A percentile compares a stretch with the other conserved stretches of the same genome.
These are phyloP conservation scores for Waltergamsia citrina DNA, from an alignment of 2,329 filamentous ascomycete genomes.

Conservation along the genomic window DNA sequence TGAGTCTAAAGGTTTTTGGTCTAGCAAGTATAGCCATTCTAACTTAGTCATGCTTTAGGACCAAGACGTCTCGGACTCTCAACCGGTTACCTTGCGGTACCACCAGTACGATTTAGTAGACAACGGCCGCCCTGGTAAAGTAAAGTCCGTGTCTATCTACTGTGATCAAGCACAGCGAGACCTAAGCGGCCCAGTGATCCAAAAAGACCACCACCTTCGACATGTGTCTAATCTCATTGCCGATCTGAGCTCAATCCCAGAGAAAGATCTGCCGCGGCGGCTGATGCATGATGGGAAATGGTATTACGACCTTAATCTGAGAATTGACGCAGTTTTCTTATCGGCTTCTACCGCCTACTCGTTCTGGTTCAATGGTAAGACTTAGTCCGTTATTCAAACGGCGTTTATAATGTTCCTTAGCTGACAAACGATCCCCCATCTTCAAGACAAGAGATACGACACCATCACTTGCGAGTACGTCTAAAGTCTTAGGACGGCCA, in stretches of 20 bases:
- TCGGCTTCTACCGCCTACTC: constrained; percentile 33
- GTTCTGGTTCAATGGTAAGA: constrained; percentile 29
- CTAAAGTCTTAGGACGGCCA: constrained; percentile 9
- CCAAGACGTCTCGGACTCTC: neutral
- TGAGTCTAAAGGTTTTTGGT: constrained; percentile 8
- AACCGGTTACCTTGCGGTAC: too few relatives aligned
- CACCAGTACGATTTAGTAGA: too few relatives aligned
- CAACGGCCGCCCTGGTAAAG: too few relatives aligned
- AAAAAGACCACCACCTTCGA: constrained; percentile 23
- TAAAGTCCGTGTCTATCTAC: constrained; percentile 18
- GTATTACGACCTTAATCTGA: constrained; percentile 28
- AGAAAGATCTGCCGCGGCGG: constrained; percentile 19
- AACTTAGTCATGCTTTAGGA: neutral
- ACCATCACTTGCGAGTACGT: constrained; percentile 33
- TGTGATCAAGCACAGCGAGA: neutral
- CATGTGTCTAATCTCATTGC: constrained; percentile 26
- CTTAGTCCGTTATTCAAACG: too few relatives aligned
- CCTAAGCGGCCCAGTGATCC: neutral
- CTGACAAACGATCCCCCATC: too few relatives aligned
- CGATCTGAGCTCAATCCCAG: constrained; percentile 29
- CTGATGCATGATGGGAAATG: constrained; percentile 23
- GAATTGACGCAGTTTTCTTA: constrained; percentile 30
- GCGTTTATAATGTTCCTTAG: neutral
- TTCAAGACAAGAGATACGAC: constrained; percentile 25
- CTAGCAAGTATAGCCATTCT: neutral